Evolutionary conservation across 208 protist species (phyloP), one percentile per base, ranked within the genome.

Genomic region (Herpetomonas samuelpessoai): DNA sequence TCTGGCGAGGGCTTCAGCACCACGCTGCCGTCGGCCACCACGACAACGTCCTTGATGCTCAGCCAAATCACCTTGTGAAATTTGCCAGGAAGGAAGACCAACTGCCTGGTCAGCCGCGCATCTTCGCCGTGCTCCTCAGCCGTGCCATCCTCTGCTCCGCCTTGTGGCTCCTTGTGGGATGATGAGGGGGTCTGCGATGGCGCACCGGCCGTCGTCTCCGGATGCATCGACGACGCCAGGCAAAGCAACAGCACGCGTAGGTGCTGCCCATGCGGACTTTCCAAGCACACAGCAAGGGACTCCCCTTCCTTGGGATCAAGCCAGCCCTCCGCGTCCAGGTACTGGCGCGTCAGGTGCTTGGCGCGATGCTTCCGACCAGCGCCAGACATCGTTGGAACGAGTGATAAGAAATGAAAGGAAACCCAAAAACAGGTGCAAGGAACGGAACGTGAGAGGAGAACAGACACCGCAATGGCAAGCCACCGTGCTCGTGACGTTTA

Each of bases 11-110:
- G 84, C 45, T 95, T 95, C 44, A 81, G 77, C n/a, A 67, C 58
- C 0, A 95, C 73, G 2, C 63, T 68, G 30, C 68, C 57, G 56
- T 91, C 80, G 2, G 60, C 62, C 28, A 95, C 75, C 3, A 95
- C 81, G 14, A 95, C 65, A 26, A 95, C 66, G 47, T 95, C 84
- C 51, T 79, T 80, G 29, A 92, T 80, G 41, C 65, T 62, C 2
- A 95, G 68, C 85, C 88, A 95, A 44, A 95, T 91, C 25, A 95
- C 88, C 61, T 95, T 95, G 68, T 85, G 79, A 38, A 95, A 95
- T 69, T 92, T 95, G 10, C 88, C 65, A n/a, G 88, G 88, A 3
- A 95, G 53, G 22, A 78, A 62, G 24, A 84, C 81, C 6, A 92
- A 18, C 38, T 71, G 64, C 68, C 88, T 71, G 24, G 59, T 54